Evolutionary conservation across 2,329 filamentous ascomycete species (phyloP).

Genomic region (Cladorrhinum sp.): DNA sequence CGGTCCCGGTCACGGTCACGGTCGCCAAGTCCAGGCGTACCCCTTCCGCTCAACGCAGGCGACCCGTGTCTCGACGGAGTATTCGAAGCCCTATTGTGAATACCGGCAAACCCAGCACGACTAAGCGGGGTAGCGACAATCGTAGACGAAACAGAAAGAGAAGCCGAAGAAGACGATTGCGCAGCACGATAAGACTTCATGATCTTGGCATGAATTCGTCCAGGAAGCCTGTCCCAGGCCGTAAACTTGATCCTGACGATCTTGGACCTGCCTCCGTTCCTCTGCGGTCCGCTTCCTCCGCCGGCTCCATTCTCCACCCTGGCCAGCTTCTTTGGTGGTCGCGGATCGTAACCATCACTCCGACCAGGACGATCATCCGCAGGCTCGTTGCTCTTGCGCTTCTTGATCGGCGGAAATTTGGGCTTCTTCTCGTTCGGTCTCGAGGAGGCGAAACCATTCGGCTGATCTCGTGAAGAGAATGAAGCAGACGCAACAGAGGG

Average conservation of each 20-base stretch:
- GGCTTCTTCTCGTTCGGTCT: slow-evolving; percentile 23
- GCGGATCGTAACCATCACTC: not conserved
- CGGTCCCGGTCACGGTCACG: not conserved
- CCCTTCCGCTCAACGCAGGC: not conserved
- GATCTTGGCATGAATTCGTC: slow-evolving; percentile 11
- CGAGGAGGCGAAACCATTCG: slow-evolving; percentile 7
- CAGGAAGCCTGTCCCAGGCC: slow-evolving; percentile 23
- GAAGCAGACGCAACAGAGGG: slow-evolving; percentile 1
- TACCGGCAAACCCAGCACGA: not conserved
- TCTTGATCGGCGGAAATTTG: slow-evolving; percentile 23
- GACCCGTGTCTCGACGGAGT: not conserved
- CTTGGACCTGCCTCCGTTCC: slow-evolving; percentile 15
- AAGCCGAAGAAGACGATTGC: not conserved
- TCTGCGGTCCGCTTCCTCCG: not conserved
- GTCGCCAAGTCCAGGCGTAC: not conserved
- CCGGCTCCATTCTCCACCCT: slow-evolving; percentile 19
- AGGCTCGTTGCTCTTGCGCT: slow-evolving; percentile 32
- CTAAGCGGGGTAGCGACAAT: slow-evolving; percentile 4
- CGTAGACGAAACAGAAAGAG: not conserved
- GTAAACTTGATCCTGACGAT: slow-evolving; percentile 26
- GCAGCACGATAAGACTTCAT: slow-evolving; percentile 15
- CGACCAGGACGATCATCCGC: slow-evolving; percentile 24
- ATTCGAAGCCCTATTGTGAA: not conserved
- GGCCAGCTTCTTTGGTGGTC: slow-evolving; percentile 28
- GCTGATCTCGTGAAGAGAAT: slow-evolving; percentile 4